Evolutionary conservation across 2,329 filamentous ascomycete genomes (phyloP).

Genomic region (Cercospora zeina): DNA sequence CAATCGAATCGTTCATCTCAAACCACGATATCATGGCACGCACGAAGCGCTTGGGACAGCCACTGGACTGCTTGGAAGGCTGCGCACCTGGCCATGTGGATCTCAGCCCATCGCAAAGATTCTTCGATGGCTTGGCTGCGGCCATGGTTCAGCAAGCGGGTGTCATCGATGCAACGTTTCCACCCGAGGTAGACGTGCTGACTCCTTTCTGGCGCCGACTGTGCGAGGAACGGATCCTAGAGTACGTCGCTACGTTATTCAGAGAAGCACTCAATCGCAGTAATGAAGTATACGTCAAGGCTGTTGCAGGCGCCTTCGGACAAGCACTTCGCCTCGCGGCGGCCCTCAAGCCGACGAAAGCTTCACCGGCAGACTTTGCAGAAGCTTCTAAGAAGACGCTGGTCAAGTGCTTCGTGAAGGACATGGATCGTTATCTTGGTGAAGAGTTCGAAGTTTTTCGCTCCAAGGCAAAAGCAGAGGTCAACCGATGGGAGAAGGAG

Average conservation of each 20-base stretch:
- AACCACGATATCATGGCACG: conserved; percentile 83
- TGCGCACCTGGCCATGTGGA: conserved; percentile 66
- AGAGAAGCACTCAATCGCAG: conserved; percentile 80
- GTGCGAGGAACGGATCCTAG: conserved; percentile 76
- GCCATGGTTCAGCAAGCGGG: conserved; percentile 80
- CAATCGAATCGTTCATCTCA: conserved; percentile 77
- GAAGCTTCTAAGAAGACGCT: conserved; percentile 68
- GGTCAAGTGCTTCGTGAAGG: conserved; percentile 78
- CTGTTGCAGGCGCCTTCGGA: conserved; percentile 82
- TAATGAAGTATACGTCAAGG: conserved; percentile 76
- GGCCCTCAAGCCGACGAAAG: conserved; percentile 67
- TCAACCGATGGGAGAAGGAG: conserved; percentile 86
- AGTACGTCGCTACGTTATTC: conserved; percentile 81
- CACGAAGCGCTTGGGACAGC: conserved; percentile 67
- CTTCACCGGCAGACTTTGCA: conserved; percentile 60
- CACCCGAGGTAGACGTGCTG: conserved; percentile 68
- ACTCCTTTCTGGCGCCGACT: conserved; percentile 79
- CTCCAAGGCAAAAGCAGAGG: conserved; percentile 71
- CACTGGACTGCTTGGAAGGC: conserved; percentile 78
- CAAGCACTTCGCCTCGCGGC: conserved; percentile 78
- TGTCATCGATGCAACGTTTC: conserved; percentile 80
- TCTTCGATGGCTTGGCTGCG: conserved; percentile 72
- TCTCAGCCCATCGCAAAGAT: conserved; percentile 75
- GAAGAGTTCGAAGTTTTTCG: conserved; percentile 89
- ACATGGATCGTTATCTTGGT: conserved; percentile 88